A percentile compares a stretch with the other conserved stretches of the same genome.
These are phyloP conservation scores for Lactarius pseudohatsudake DNA, from an alignment of 768 basidiomycete genomes.

Conservation along the genomic window DNA sequence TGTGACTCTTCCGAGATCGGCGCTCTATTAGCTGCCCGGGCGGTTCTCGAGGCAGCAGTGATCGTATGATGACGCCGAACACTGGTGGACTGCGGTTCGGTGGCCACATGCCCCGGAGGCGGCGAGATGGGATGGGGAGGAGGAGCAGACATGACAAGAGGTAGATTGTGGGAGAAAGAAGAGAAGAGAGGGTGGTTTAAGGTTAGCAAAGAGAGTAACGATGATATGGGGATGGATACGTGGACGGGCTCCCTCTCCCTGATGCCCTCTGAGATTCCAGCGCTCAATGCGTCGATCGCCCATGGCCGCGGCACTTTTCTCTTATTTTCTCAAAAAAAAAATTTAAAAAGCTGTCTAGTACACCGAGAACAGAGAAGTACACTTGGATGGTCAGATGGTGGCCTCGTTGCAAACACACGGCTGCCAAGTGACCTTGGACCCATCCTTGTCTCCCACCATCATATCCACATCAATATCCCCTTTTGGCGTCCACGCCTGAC, in stretches of 20 bases:
- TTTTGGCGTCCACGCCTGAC: conserved; percentile 1
- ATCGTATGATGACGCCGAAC: conserved; percentile 31
- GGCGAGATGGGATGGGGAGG: conserved; percentile 27
- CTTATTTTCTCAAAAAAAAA: neutral
- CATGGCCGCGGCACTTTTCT: neutral
- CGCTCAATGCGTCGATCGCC: neutral
- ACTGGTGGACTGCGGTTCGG: conserved; percentile 14
- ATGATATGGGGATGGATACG: conserved; percentile 1
- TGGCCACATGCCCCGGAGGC: conserved; percentile 17
- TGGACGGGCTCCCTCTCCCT: neutral
- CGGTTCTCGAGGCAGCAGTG: conserved; percentile 27
- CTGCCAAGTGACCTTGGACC: neutral
- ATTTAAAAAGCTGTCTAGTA: neutral
- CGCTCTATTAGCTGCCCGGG: conserved; percentile 22
- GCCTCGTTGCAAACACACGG: conserved; percentile 17
- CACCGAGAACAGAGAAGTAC: neutral
- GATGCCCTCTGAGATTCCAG: neutral
- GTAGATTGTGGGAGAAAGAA: conserved; percentile 5
- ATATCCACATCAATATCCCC: conserved; percentile 8
- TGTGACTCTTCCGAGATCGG: conserved; percentile 30
- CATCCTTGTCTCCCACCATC: conserved; percentile 5
- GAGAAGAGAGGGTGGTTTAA: neutral
- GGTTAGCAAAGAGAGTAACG: conserved; percentile 3
- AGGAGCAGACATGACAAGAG: conserved; percentile 23
- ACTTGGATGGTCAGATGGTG: neutral